Conservation (phyloP, 2,329 filamentous ascomycete genomes). For the Parascedosporium putredinis region DNA sequence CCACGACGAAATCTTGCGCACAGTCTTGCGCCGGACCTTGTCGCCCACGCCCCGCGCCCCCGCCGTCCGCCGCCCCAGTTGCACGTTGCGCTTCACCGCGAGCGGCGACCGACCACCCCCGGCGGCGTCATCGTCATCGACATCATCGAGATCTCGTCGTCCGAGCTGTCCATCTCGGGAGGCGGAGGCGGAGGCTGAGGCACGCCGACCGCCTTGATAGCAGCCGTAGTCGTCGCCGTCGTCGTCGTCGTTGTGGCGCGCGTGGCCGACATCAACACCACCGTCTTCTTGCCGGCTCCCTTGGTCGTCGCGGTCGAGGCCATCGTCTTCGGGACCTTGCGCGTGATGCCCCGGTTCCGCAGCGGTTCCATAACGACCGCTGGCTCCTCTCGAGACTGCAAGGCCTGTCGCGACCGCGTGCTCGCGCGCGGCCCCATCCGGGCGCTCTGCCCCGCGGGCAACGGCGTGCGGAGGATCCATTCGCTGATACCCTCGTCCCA, state of each 20-base stretch:
- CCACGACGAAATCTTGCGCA: constrained; percentile 7
- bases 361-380: too few relatives aligned
- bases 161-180: background rate
- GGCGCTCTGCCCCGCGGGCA: background rate
- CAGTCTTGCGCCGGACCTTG: background rate
- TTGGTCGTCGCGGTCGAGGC: too few relatives aligned
- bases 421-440: background rate
- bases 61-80: too few relatives aligned
- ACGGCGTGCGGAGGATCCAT: constrained; percentile 6
- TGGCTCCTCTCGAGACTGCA: background rate
- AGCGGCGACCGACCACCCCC: background rate
- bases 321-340: too few relatives aligned
- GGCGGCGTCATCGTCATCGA: background rate
- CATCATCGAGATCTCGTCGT: background rate
- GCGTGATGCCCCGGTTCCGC: too few relatives aligned
- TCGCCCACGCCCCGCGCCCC: too few relatives aligned
- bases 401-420: background rate
- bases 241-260: too few relatives aligned
- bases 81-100: background rate
- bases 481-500: constrained; percentile 10
- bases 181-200: too few relatives aligned
- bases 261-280: too few relatives aligned
- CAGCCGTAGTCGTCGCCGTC: too few relatives aligned
- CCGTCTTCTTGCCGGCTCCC: too few relatives aligned
- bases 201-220: too few relatives aligned